phyloP scores from a whole-genome alignment of 768 basidiomycete genomes.

The Phanerochaete carnosa region DNA sequence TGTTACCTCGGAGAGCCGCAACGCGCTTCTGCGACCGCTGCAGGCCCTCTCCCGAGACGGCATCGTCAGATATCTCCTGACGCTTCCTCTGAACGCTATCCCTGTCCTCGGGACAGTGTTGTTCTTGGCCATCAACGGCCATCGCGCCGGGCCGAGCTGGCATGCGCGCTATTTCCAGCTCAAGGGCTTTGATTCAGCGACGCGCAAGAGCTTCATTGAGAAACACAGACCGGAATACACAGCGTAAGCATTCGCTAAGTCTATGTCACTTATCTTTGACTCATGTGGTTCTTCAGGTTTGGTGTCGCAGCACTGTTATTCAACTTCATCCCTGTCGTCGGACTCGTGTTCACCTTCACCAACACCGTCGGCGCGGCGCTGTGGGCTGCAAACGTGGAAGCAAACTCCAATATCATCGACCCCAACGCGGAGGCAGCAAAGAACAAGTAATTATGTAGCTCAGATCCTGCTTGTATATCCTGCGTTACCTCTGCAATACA shows the following conservation, averaged over 20 bases:
- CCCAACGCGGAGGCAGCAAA: neutral
- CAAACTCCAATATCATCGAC: constrained; percentile 22
- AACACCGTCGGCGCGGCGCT: constrained; percentile 68
- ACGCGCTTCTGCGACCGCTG: constrained; percentile 46
- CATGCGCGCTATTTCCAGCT: constrained; percentile 70
- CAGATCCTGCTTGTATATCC: too few species aligned
- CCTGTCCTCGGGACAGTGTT: constrained; percentile 62
- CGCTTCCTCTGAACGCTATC: constrained; percentile 65
- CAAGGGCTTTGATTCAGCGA: constrained; percentile 46
- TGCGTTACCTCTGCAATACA: too few species aligned
- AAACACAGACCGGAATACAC: constrained; percentile 58
- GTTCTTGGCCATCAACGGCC: constrained; percentile 55
- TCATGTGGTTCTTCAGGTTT: constrained; percentile 35
- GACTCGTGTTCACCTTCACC: constrained; percentile 59
- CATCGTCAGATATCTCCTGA: constrained; percentile 55
- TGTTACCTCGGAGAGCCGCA: constrained; percentile 35
- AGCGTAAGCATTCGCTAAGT: constrained; percentile 40
- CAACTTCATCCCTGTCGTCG: constrained; percentile 58
- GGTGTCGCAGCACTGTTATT: constrained; percentile 57
- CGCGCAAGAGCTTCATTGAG: constrained; percentile 44
- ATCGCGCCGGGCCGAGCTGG: constrained; percentile 46
- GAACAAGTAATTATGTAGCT: neutral
- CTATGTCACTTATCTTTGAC: neutral
- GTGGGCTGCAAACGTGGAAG: constrained; percentile 68
- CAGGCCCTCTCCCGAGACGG: constrained; percentile 41